Conservation (phyloP, 768 basidiomycete genomes). For the Cystobasidium tubakii region DNA sequence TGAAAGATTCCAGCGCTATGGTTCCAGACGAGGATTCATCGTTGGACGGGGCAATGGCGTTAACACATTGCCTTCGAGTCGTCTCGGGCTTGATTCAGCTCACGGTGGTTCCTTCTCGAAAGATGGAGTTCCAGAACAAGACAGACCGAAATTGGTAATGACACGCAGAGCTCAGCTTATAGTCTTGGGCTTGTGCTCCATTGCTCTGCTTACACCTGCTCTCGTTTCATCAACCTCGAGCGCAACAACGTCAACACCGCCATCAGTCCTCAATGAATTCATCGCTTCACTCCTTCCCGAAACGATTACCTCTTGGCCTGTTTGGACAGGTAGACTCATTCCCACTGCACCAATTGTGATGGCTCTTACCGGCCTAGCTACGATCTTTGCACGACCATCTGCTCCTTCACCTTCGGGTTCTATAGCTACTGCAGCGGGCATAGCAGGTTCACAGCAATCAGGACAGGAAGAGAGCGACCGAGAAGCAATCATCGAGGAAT, state of each 20-base stretch:
- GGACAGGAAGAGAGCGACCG: not conserved
- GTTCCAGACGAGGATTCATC: not conserved
- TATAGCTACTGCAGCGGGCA: not conserved
- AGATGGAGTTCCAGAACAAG: not conserved
- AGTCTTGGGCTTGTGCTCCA: not conserved
- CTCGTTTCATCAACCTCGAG: not conserved
- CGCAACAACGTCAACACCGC: not conserved
- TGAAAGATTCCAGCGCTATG: constrained; percentile 8
- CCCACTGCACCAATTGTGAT: not conserved
- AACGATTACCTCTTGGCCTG: not conserved
- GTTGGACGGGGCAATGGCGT: not conserved
- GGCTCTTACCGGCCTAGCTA: not conserved
- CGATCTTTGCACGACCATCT: not conserved
- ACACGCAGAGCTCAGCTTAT: not conserved
- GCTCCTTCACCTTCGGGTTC: not conserved
- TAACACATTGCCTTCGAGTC: not conserved
- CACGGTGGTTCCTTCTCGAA: no score
- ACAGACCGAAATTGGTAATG: not conserved
- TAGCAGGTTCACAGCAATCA: not conserved
- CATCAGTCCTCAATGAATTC: not conserved
- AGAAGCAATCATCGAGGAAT: not conserved
- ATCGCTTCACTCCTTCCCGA: not conserved
- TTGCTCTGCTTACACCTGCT: not conserved
- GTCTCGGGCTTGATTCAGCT: no score
- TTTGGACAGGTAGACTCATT: not conserved